A percentile compares a stretch with the other conserved stretches of the same genome.
Evolutionary conservation across 164 flowering plant species (phyloP).

Genomic region (Houttuynia cordata): DNA sequence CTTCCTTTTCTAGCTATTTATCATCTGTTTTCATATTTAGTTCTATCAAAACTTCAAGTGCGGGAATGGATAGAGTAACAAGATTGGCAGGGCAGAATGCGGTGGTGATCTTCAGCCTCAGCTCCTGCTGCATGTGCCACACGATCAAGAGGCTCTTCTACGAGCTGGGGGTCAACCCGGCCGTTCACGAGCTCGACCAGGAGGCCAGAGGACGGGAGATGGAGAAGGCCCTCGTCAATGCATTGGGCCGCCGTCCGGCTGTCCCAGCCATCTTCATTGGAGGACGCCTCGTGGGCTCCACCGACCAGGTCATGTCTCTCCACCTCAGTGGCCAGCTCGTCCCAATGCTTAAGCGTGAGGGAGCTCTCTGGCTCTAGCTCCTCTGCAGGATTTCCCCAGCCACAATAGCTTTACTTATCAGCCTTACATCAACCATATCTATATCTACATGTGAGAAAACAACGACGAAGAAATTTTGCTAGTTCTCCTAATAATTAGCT

Average conservation of each 20-base stretch:
- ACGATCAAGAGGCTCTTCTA: constrained; percentile 24
- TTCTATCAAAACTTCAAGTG: too few species aligned
- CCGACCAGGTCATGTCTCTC: constrained; percentile 25
- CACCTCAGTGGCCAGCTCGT: constrained; percentile 28
- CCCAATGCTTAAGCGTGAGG: constrained; percentile 26
- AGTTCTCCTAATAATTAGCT: neutral
- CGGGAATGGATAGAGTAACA: neutral
- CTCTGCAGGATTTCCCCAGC: neutral
- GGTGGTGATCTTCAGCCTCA: constrained; percentile 33
- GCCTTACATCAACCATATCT: neutral
- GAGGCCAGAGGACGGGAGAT: constrained; percentile 26
- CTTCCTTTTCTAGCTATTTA: too few species aligned
- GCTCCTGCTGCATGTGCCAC: constrained; percentile 31
- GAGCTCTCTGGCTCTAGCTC: constrained; percentile 30
- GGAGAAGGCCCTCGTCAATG: constrained; percentile 19
- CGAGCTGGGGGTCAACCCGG: constrained; percentile 26
- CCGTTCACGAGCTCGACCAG: constrained; percentile 27
- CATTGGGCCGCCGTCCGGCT: constrained; percentile 18
- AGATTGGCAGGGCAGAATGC: constrained; percentile 11
- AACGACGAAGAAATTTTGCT: neutral
- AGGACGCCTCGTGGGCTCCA: constrained; percentile 18
- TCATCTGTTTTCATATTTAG: too few species aligned
- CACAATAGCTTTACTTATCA: neutral
- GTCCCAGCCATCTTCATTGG: constrained; percentile 32
- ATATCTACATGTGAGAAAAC: neutral